phyloP scores from a whole-genome alignment of 345 rosid genomes.

The Aethionema arabicum region DNA sequence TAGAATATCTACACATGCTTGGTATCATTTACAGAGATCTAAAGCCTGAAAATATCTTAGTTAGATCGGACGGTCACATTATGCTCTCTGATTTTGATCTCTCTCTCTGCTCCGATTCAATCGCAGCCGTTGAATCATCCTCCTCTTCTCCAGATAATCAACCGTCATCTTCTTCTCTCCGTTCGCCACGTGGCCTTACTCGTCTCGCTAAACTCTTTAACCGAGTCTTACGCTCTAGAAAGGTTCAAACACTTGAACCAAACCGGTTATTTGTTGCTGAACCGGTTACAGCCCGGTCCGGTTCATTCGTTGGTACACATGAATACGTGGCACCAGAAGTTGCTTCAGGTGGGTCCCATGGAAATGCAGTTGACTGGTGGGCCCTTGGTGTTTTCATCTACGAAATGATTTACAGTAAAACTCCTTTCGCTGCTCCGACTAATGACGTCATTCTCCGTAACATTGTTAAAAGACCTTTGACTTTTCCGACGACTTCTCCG shows the following conservation, averaged over 20 bases:
- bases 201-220: conserved; percentile 52
- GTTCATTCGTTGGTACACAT: conserved; percentile 94
- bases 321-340: conserved; percentile 96
- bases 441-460: conserved; percentile 85
- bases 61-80: conserved; percentile 95
- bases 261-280: conserved; percentile 82
- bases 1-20: conserved; percentile 94
- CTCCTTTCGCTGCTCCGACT: conserved; percentile 75
- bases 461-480: conserved; percentile 64
- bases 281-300: conserved; percentile 82
- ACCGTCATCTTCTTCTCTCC: conserved; percentile 30
- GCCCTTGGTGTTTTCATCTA: conserved; percentile 77
- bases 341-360: conserved; percentile 87
- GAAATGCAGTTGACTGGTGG: conserved; percentile 98
- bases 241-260: conserved; percentile 49
- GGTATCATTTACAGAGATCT: conserved; percentile 94
- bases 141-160: conserved; percentile 45
- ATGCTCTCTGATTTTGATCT: conserved; percentile 98
- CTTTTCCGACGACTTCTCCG: conserved; percentile 58
- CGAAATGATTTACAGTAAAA: conserved; percentile 80
- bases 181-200: conserved; percentile 33
- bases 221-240: conserved; percentile 61
- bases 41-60: conserved; percentile 89
- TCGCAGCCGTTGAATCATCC: conserved; percentile 82
- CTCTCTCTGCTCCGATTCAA: conserved; percentile 71